phyloP scores from a whole-genome alignment of 2,329 filamentous ascomycete species.

The Monosporascus sp. region DNA sequence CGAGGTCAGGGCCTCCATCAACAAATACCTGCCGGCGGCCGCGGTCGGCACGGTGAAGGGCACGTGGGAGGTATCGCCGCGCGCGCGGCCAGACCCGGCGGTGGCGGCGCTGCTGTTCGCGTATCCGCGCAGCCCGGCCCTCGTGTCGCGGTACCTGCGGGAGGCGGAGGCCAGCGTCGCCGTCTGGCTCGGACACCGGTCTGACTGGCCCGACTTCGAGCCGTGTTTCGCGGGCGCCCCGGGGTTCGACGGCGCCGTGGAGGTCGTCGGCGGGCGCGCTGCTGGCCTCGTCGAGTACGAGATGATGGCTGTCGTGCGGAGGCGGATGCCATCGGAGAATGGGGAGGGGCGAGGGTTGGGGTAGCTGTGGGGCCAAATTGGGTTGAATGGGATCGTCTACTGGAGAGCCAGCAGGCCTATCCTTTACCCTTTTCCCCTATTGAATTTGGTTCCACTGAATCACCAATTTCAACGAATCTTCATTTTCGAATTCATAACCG shows the following conservation, averaged over 20 bases:
- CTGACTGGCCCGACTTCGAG: background rate
- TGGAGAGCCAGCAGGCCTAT: too few species aligned
- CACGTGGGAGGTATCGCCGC: background rate
- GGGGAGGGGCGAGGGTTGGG: too few species aligned
- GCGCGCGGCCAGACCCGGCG: background rate
- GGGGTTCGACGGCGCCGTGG: background rate
- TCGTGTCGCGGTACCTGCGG: background rate
- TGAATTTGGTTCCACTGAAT: too few species aligned
- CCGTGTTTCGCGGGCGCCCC: background rate
- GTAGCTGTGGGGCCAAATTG: too few species aligned
- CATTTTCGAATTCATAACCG: too few species aligned
- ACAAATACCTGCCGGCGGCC: background rate
- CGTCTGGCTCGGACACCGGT: background rate
- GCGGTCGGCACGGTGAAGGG: background rate
- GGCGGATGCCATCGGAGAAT: background rate
- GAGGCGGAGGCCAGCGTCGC: background rate
- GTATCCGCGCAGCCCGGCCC: background rate
- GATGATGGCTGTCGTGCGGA: background rate
- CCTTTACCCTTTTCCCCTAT: too few species aligned
- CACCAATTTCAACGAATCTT: too few species aligned
- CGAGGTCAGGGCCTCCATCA: background rate
- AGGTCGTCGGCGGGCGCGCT: background rate
- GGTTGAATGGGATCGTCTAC: too few species aligned
- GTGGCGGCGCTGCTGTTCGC: background rate
- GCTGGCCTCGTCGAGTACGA: background rate